Evolutionary conservation across 768 basidiomycete species (phyloP), one percentile per base, ranked within the genome.

Genomic region (Boletus subparvulus): DNA sequence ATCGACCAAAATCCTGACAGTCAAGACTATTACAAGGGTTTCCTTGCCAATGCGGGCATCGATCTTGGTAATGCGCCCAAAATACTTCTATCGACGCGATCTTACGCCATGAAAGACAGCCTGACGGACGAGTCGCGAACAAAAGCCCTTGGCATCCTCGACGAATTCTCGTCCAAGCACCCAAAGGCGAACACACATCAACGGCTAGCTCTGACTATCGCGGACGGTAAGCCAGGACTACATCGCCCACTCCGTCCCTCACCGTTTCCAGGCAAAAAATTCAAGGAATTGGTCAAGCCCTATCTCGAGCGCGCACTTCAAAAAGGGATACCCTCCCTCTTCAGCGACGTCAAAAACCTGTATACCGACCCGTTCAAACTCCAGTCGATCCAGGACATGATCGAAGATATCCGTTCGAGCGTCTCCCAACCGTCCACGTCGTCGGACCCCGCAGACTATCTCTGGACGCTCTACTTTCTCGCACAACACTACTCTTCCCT

Each of bases 381-480:
- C 47, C 71, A 77, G 35, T 73, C 77, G 8, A 83, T 98, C 43
- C 86, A 94, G 63, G 79, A 81, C n/a, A 77, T 88, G 36, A 81
- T 85, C 3, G 83, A 90, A 66, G 75, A 77, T 6, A 69, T 80
- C 32, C 74, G 77, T n/a, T 61, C 65, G 45, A 56, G 63, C 21
- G 71, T 77, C 42, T 66, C 72, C 12, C 66, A 62, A 32, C 60
- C 65, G 28, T 47, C 62, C 9, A 50, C 61, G 12, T 57, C 70
- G 1, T 56, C 68, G 10, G 76, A 82, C 9, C 94, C 96, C 1
- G 86, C 92, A 5, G 86, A 84, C 16, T 90, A 96, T 64, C 81
- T 98, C 12, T 99, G 97, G 97, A 87, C 90, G 11, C 83, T 98
- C 39, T 98, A 96, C 76, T 97, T 90, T 79, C 86, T 98, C 48